phyloP scores from a whole-genome alignment of 495 filamentous ascomycete species.

The Podospora didyma region DNA sequence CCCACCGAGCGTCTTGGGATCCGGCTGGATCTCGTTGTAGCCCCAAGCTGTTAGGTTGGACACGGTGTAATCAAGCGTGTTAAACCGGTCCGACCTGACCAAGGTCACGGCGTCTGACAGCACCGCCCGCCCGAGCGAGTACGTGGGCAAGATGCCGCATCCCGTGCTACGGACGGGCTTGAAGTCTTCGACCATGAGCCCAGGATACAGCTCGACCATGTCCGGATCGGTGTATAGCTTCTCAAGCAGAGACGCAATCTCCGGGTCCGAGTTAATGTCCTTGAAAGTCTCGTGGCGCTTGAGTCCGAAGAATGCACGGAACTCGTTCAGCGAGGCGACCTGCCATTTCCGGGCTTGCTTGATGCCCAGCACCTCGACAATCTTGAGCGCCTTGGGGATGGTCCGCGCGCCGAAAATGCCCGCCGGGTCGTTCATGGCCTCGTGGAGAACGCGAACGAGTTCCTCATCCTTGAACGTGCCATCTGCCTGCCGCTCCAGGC shows the following conservation, averaged over 20 bases:
- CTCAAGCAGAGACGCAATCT: slow-evolving; percentile 62
- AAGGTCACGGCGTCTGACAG: slow-evolving; percentile 76
- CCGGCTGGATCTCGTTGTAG: slow-evolving; percentile 64
- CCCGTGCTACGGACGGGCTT: slow-evolving; percentile 62
- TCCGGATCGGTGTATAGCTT: slow-evolving; percentile 76
- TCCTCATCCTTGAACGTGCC: slow-evolving; percentile 55
- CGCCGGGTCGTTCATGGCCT: slow-evolving; percentile 57
- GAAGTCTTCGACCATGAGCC: slow-evolving; percentile 66
- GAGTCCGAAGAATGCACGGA: slow-evolving; percentile 70
- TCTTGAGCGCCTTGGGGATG: slow-evolving; percentile 63
- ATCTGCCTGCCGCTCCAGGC: slow-evolving; percentile 54
- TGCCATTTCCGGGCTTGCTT: slow-evolving; percentile 75
- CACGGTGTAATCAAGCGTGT: slow-evolving; percentile 63
- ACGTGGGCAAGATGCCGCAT: slow-evolving; percentile 66
- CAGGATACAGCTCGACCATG: slow-evolving; percentile 43
- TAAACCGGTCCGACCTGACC: slow-evolving; percentile 78
- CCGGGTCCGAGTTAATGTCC: slow-evolving; percentile 70
- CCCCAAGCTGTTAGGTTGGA: slow-evolving; percentile 75
- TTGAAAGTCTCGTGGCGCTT: slow-evolving; percentile 65
- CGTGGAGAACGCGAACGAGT: slow-evolving; percentile 56
- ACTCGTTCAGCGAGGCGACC: slow-evolving; percentile 74
- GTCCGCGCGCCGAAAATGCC: slow-evolving; percentile 59
- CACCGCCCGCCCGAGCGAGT: slow-evolving; percentile 67
- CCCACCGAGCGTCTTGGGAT: slow-evolving; percentile 62
- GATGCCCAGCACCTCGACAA: slow-evolving; percentile 74